Conservation (phyloP, 1,139 yeast species). For the Taphrina flavorubra region DNA sequence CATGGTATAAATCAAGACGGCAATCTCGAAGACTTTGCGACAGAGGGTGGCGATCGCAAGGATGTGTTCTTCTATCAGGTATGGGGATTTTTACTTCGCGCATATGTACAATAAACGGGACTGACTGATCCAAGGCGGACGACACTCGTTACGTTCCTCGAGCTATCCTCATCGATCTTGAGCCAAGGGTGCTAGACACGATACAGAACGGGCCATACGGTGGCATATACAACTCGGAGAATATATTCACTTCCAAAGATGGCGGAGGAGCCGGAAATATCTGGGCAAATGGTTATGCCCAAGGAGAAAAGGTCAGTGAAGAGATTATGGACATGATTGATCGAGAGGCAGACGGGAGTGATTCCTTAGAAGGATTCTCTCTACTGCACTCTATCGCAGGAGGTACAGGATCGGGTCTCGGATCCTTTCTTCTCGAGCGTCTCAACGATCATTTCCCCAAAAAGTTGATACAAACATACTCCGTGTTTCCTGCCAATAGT, state of each 20-base stretch:
- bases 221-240: constrained; percentile 82
- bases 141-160: constrained; percentile 84
- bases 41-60: constrained; percentile 70
- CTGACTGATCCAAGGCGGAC: constrained; percentile 57
- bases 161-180: constrained; percentile 81
- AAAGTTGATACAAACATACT: constrained; percentile 81
- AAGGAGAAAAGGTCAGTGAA: constrained; percentile 73
- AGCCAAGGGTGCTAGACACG: constrained; percentile 64
- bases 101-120: not conserved
- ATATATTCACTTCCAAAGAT: constrained; percentile 74
- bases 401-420: constrained; percentile 96
- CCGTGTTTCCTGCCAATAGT: constrained; percentile 76
- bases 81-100: not conserved
- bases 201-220: constrained; percentile 61
- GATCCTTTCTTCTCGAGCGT: constrained; percentile 77
- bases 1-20: constrained; percentile 88
- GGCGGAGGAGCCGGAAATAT: constrained; percentile 96
- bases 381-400: constrained; percentile 96
- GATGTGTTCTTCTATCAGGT: constrained; percentile 75
- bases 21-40: constrained; percentile 52
- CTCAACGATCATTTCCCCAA: constrained; percentile 82
- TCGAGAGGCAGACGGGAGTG: constrained; percentile 89
- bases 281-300: constrained; percentile 89
- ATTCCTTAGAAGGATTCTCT: constrained; percentile 87
- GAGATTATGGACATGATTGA: constrained; percentile 81